Percentiles rank a stretch among this genome's conserved stretches.
phyloP scores from a whole-genome alignment of 2,329 filamentous ascomycete species.

The Pyricularia grisea region DNA sequence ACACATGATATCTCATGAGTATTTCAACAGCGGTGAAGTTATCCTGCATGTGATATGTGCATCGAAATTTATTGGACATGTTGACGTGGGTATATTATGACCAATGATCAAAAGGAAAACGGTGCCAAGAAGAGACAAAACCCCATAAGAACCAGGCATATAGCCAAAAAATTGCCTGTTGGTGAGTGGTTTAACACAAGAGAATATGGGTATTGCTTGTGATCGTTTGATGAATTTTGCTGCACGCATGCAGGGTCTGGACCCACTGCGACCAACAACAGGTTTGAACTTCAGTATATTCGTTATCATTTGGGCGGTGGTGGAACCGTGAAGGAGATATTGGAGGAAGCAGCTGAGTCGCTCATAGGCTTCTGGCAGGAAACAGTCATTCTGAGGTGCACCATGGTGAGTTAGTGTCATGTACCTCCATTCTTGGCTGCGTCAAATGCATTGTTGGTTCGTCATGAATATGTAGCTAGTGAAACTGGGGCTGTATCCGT shows the following conservation, averaged over 20 bases:
- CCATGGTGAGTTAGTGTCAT: background rate
- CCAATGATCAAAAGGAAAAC: background rate
- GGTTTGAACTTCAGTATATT: background rate
- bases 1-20: background rate
- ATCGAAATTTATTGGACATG: background rate
- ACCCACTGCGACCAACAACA: background rate
- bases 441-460: background rate
- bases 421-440: background rate
- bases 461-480: no score
- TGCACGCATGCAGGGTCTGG: background rate
- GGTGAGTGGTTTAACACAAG: background rate
- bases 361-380: background rate
- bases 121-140: background rate
- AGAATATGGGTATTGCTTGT: background rate
- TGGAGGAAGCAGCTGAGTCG: slow-evolving; percentile 1
- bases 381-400: background rate
- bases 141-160: background rate
- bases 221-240: background rate
- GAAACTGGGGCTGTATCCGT: background rate
- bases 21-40: background rate
- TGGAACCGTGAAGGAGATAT: background rate
- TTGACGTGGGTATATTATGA: background rate
- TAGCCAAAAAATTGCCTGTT: background rate
- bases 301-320: background rate
- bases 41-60: background rate